phyloP scores from a whole-genome alignment of 805 yeast genomes.

The Candida oleophila region DNA sequence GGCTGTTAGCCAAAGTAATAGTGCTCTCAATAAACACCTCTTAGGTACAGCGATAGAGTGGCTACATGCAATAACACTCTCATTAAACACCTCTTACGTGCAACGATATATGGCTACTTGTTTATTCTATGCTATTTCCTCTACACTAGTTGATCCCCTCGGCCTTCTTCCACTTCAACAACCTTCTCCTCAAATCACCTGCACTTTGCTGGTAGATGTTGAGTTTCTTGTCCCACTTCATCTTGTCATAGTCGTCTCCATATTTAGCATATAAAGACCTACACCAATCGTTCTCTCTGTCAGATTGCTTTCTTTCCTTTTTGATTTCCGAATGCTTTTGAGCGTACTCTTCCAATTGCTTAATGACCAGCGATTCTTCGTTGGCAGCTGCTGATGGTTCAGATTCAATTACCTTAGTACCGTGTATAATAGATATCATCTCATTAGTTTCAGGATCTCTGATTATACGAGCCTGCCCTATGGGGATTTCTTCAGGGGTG shows the following conservation, averaged over 20 bases:
- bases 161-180: slow-evolving; percentile 65
- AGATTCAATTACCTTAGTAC: slow-evolving; percentile 47
- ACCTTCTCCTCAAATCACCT: slow-evolving; percentile 77
- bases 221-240: slow-evolving; percentile 89
- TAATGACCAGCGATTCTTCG: slow-evolving; percentile 56
- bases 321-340: slow-evolving; percentile 45
- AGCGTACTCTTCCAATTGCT: slow-evolving; percentile 58
- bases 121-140: not conserved
- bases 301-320: slow-evolving; percentile 58
- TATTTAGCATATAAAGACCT: slow-evolving; percentile 63
- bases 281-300: slow-evolving; percentile 76
- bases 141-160: not conserved
- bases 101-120: no score
- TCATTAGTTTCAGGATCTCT: slow-evolving; percentile 66
- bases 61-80: no score
- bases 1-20: no score
- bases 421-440: slow-evolving; percentile 66
- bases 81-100: no score
- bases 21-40: no score
- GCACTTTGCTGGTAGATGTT: slow-evolving; percentile 80
- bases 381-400: slow-evolving; percentile 24
- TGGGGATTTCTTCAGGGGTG: slow-evolving; percentile 63
- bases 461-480: slow-evolving; percentile 75
- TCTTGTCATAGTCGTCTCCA: slow-evolving; percentile 83
- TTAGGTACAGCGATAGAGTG: no score